Conservation (phyloP, 306 rosid genomes). For the Rubus idaeus region DNA sequence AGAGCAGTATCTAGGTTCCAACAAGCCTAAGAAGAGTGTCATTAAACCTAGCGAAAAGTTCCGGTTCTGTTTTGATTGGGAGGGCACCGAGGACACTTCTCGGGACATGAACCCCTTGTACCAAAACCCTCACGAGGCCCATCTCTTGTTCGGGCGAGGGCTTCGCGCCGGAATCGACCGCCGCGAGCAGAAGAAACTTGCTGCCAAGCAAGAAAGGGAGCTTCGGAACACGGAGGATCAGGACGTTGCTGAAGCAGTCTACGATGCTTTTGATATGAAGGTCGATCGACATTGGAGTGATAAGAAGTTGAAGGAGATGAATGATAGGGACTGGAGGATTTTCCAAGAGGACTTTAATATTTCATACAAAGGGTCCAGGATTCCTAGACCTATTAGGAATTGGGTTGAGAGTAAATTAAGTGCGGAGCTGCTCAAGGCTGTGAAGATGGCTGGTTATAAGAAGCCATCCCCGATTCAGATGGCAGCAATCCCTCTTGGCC, state of each 20-base stretch:
- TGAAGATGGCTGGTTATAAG: slow-evolving; percentile 79
- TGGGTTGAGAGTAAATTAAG: slow-evolving; percentile 74
- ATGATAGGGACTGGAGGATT: slow-evolving; percentile 79
- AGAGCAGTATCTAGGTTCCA: slow-evolving; percentile 2
- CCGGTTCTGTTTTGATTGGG: slow-evolving; percentile 22
- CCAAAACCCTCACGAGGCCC: slow-evolving; percentile 3
- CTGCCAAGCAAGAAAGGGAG: not conserved
- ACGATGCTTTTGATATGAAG: slow-evolving; percentile 1
- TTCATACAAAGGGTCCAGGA: slow-evolving; percentile 76
- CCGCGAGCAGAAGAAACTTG: not conserved
- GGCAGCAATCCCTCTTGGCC: slow-evolving; percentile 35
- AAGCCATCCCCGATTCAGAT: slow-evolving; percentile 73
- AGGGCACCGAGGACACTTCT: not conserved
- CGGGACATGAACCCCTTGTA: slow-evolving; percentile 2
- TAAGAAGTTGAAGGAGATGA: slow-evolving; percentile 81
- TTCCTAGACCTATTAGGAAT: slow-evolving; percentile 76
- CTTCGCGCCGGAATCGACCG: not conserved
- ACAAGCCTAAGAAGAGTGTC: slow-evolving; percentile 45
- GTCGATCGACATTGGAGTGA: slow-evolving; percentile 74
- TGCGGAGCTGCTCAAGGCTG: slow-evolving; percentile 58
- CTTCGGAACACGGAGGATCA: too few relatives aligned
- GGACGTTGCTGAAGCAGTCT: not conserved
- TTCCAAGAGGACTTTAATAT: slow-evolving; percentile 77
- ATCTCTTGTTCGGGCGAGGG: not conserved
- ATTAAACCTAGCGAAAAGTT: slow-evolving; percentile 87